Evolutionary conservation across 2,329 filamentous ascomycete species (phyloP).

Genomic region (Pseudogymnoascus sp.): DNA sequence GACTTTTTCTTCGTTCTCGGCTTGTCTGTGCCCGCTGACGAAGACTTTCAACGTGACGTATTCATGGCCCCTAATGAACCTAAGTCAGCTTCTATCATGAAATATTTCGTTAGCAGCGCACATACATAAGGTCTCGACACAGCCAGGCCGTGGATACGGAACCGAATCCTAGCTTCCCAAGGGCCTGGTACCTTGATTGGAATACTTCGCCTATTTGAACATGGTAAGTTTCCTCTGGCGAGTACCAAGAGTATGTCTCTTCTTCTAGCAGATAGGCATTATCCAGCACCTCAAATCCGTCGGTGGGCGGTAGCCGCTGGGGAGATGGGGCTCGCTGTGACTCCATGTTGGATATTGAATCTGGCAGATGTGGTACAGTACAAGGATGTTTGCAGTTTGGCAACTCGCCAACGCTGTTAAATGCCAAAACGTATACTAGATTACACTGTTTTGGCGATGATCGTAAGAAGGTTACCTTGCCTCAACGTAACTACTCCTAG

Average conservation of each 20-base stretch:
- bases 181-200: constrained; percentile 21
- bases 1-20: constrained; percentile 22
- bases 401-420: not conserved
- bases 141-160: constrained; percentile 21
- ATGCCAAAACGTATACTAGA: too few species aligned
- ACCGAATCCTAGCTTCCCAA: constrained; percentile 24
- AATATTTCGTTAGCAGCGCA: not conserved
- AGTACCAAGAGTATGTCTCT: constrained; percentile 21
- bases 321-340: not conserved
- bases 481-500: not conserved
- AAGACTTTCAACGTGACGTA: constrained; percentile 13
- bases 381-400: not conserved
- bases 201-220: constrained; percentile 22
- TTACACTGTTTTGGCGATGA: not conserved
- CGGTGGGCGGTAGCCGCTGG: not conserved
- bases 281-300: constrained; percentile 1
- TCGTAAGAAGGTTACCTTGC: not conserved
- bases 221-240: constrained; percentile 21
- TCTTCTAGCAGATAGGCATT: constrained; percentile 19
- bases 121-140: constrained; percentile 19
- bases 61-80: constrained; percentile 8
- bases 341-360: not conserved
- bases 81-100: not conserved
- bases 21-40: constrained; percentile 9
- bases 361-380: not conserved